Evolutionary conservation across 352 stramenopile species (phyloP).

Genomic region (Globisporangium canariense): DNA sequence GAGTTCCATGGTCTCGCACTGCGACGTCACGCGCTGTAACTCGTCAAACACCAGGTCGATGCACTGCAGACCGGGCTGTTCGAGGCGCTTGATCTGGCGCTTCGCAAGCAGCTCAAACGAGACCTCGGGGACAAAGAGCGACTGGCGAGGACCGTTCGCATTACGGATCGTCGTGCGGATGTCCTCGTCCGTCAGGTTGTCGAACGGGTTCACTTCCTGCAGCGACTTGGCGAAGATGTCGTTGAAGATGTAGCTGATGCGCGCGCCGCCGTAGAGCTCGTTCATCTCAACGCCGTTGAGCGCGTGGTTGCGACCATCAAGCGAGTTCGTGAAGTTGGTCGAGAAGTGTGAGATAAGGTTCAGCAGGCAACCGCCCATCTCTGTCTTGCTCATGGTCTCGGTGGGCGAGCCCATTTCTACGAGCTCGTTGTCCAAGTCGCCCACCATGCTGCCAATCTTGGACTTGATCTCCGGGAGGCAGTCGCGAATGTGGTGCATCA

Average conservation of each 20-base stretch:
- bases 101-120: slow-evolving; percentile 98
- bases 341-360: slow-evolving; percentile 93
- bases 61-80: slow-evolving; percentile 95
- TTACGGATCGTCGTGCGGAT: slow-evolving; percentile 99
- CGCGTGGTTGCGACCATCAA: slow-evolving; percentile 83
- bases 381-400: slow-evolving; percentile 83
- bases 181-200: slow-evolving; percentile 97
- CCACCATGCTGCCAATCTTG: slow-evolving; percentile 94
- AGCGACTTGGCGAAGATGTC: slow-evolving; percentile 93
- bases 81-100: slow-evolving; percentile 95
- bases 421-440: slow-evolving; percentile 94
- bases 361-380: slow-evolving; percentile 93
- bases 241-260: slow-evolving; percentile 99
- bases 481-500: slow-evolving; percentile 99
- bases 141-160: slow-evolving; percentile 95
- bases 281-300: slow-evolving; percentile 82
- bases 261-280: slow-evolving; percentile 95
- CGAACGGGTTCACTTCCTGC: slow-evolving; percentile 94
- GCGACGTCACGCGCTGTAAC: slow-evolving; percentile 93
- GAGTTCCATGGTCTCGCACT: slow-evolving; percentile 95
- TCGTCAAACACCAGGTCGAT: slow-evolving; percentile 99
- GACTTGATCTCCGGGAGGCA: slow-evolving; percentile 98
- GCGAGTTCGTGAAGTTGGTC: slow-evolving; percentile 88
- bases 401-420: slow-evolving; percentile 93
- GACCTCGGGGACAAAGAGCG: slow-evolving; percentile 98